Conservation (phyloP, 805 yeast species). For the Ogataea dorogensis region DNA sequence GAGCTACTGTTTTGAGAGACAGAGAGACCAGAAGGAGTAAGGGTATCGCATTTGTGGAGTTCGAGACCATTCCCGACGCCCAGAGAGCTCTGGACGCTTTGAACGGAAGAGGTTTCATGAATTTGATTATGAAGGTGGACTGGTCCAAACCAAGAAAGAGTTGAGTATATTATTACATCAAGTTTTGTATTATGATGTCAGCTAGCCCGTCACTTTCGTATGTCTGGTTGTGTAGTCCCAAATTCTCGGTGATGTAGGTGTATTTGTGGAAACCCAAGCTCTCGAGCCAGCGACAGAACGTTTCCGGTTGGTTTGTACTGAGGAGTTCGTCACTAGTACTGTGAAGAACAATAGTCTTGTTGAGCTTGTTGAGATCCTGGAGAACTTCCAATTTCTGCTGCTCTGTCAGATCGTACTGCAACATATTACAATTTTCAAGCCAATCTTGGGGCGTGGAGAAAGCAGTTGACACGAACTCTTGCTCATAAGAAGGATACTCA, state of each 20-base stretch:
- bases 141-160: constrained; percentile 48
- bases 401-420: constrained; percentile 12
- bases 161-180: constrained; percentile 8
- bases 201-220: constrained; percentile 42
- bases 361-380: constrained; percentile 10
- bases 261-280: constrained; percentile 10
- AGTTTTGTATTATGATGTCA: constrained; percentile 9
- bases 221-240: constrained; percentile 69
- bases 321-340: constrained; percentile 69
- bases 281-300: constrained; percentile 38
- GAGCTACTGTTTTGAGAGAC: constrained; percentile 83
- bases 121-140: constrained; percentile 70
- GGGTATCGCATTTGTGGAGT: constrained; percentile 94
- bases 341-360: constrained; percentile 47
- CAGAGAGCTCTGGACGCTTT: constrained; percentile 71
- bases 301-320: constrained; percentile 45
- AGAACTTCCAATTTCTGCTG: not conserved
- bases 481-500: constrained; percentile 59
- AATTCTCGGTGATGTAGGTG: constrained; percentile 33
- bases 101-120: constrained; percentile 91
- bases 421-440: constrained; percentile 17
- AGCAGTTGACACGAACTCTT: constrained; percentile 57
- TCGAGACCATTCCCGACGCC: constrained; percentile 65
- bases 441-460: constrained; percentile 34
- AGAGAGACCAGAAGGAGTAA: constrained; percentile 91